Evolutionary conservation across 768 basidiomycete genomes (phyloP), one percentile per base, ranked within the genome.

Genomic region (Auriscalpium orientale): DNA sequence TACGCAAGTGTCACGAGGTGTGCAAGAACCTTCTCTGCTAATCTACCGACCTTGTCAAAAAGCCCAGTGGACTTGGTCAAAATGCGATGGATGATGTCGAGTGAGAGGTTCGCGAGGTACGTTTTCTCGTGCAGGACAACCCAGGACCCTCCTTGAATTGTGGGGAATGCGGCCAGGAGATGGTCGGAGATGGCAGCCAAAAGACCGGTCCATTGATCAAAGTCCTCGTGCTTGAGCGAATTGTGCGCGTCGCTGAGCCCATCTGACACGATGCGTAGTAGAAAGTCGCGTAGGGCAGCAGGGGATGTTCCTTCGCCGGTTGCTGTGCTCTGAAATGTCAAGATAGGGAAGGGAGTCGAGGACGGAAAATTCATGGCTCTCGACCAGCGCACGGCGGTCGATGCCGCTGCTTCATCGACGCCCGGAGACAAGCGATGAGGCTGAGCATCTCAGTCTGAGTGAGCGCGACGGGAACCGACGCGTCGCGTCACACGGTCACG

Each of bases 51-150:
- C 21, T 72, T 72, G 43, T 68, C 67, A 63, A 78, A 83, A n/a
- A 86, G 69, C 51, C 80, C 77, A 12, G 80, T 76, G 40, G 74
- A 73, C 58, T 65, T 68, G n/a, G 79, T 76, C 22, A 63, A 48
- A 22, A 78, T 74, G 55, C 76, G 74, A 58, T 74, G 71, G 55
- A 87, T 72, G 49, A 85, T 71, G 22, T 82, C 77, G 46, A 87
- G 68, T 6, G 80, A 76, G 12, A 76, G 67, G 44, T 82, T 78
- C 4, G 78, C 77, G 59, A 86, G 71, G 54, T 71, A 74, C 54
- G 82, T 72, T 60, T 80, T 82, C 63, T 85, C 83, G 61, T 80
- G 75, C 61, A 81, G 74, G 11, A 76, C 74, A 44, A 70, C 71
- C 80, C 84, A 87, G 2, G 73, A 67, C 22, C 77, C 70, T 35